Base-by-base conservation (phyloP, 257 asterid species). In the Plantago major region DNA sequence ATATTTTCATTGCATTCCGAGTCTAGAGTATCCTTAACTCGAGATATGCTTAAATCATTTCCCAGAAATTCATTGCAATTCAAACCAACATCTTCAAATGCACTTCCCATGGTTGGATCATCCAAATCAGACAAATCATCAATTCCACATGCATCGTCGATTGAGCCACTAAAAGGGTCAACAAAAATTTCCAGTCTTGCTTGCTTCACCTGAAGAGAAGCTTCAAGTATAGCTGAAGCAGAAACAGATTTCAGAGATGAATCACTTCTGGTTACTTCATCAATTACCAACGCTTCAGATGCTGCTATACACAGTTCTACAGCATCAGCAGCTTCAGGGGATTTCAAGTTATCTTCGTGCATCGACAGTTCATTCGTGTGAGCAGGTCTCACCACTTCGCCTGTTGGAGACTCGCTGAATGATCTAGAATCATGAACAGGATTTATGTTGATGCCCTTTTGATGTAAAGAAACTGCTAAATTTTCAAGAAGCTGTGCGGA, bases 201-300 rank as follows among this genome's bases (percentile, higher is more conserved):
- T 78, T 85, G 86, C 74, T 88, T 83, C 72, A 88, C 60, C 82
- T 80, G 86, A 76, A 82, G 89, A 55, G 96, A 79, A 74, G 85
- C 85, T 74, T 88, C 95, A 51, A 88, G 88, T 69, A 78, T 79
- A 49, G 89, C 81, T 63, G 90, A 81, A 76, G 83, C 78, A 42
- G 83, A 75, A 48, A 55, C 69, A 64, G 46, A 56, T 67, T 73
- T 67, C 30, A 66, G 66, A 65, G 71, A 58, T 18, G 81, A 60
- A 40, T 69, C 84, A 66, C 67, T 69, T 53, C 65, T 60, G 15
- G 78, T 61, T 46, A 83, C 67, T 65, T 83, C 92, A 65, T 85
- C 87, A 79, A 85, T 81, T 55, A 79, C 84, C 73, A 85, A 78
- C 66, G 95, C 95, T 71, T 88, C 96, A 43, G 96, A 88, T 71